phyloP scores from a whole-genome alignment of 129 eudicot genomes.

The Pseudognaphalium luteoalbum region DNA sequence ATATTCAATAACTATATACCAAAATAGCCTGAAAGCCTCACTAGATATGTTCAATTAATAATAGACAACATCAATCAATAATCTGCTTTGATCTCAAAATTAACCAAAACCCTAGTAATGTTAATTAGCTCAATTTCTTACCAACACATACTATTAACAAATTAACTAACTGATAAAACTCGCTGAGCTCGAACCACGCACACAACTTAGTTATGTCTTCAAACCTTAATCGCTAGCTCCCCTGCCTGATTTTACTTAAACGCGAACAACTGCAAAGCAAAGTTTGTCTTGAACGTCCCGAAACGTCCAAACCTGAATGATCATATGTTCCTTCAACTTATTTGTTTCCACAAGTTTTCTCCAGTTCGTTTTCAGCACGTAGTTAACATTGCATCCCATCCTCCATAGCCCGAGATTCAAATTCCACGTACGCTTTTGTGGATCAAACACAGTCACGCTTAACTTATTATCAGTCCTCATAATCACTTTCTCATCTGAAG shows the following conservation, averaged over 20 bases:
- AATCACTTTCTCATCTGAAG: neutral
- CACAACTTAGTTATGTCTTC: no score
- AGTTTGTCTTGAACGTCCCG: neutral
- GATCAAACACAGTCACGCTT: conserved; percentile 7
- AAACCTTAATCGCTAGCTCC: no score
- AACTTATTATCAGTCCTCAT: neutral
- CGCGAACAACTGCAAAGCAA: neutral
- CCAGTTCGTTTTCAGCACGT: neutral
- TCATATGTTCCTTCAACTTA: neutral
- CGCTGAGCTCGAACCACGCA: no score
- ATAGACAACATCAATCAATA: no score
- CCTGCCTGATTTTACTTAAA: neutral
- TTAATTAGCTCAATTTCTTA: no score
- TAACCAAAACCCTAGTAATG: no score
- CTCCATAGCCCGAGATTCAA: neutral
- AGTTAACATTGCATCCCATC: neutral
- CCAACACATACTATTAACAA: no score
- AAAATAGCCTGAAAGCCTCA: no score
- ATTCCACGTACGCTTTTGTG: neutral
- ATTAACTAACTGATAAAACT: no score
- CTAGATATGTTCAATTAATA: no score
- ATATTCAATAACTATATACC: no score
- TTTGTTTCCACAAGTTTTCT: neutral
- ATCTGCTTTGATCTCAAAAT: no score
- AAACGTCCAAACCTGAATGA: neutral